phyloP scores from a whole-genome alignment of 164 flowering plant genomes.

The Piper betle region DNA sequence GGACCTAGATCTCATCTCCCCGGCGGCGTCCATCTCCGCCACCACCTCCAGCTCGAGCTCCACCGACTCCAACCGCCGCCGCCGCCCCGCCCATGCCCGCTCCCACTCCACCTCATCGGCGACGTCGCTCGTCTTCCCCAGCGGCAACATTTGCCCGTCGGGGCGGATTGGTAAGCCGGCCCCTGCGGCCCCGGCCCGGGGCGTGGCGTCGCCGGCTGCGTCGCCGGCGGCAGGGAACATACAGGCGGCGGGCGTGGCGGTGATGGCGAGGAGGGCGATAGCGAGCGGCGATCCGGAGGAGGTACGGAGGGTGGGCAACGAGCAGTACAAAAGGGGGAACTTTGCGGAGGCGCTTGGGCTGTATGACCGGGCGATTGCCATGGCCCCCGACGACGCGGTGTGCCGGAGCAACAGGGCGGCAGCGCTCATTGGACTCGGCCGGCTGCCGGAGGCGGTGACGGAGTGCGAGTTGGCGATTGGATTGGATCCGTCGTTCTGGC shows the following conservation, averaged over 20 bases:
- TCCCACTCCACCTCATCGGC: too few relatives aligned
- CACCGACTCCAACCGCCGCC: too few relatives aligned
- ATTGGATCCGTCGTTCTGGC: too few relatives aligned
- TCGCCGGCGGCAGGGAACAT: constrained; percentile 5
- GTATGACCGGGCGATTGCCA: constrained; percentile 72
- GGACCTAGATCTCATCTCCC: constrained; percentile 75
- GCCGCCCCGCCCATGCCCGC: too few relatives aligned
- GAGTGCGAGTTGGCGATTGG: constrained; percentile 39
- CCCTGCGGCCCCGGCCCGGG: constrained; percentile 5
- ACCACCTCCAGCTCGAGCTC: constrained; percentile 12
- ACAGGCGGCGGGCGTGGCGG: constrained; percentile 16
- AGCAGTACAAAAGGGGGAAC: too few relatives aligned
- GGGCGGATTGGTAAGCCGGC: constrained; percentile 39
- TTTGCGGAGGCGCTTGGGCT: constrained; percentile 2
- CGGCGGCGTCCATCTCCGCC: constrained; percentile 61
- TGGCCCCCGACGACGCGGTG: constrained; percentile 30
- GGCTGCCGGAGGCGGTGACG: constrained; percentile 68
- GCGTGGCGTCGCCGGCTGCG: neutral
- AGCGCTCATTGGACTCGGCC: constrained; percentile 1
- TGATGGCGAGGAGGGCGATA: neutral
- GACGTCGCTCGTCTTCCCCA: constrained; percentile 21
- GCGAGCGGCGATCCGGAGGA: too few relatives aligned
- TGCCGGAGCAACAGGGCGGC: too few relatives aligned
- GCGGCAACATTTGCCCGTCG: constrained; percentile 60
- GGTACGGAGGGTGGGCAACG: too few relatives aligned